A percentile compares a stretch with the other conserved stretches of the same genome.
Evolutionary conservation across 2,329 filamentous ascomycete genomes (phyloP).

Genomic region (Aspergillus terreus): DNA sequence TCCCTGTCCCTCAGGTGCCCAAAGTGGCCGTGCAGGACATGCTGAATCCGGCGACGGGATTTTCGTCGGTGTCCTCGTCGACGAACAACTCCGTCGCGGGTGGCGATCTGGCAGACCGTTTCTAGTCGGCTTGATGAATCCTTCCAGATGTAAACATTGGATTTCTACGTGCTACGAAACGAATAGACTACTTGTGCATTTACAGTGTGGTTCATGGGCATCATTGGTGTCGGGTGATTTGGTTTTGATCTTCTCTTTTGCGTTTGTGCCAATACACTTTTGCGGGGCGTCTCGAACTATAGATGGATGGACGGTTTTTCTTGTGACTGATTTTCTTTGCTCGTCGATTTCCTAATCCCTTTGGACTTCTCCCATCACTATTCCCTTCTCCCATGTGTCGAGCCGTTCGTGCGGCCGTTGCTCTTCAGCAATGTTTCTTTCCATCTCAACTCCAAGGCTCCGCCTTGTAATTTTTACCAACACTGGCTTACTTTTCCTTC

Average conservation of each 20-base stretch:
- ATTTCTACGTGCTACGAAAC: constrained; percentile 34
- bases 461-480: not conserved
- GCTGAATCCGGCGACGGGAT: constrained; percentile 63
- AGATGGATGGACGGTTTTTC: constrained; percentile 22
- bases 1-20: constrained; percentile 83
- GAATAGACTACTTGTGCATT: constrained; percentile 41
- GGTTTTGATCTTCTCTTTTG: constrained; percentile 7
- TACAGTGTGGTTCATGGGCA: constrained; percentile 33
- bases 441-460: not conserved
- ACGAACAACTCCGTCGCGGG: constrained; percentile 74
- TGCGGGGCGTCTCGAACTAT: constrained; percentile 22
- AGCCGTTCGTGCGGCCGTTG: not conserved
- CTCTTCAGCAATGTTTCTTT: not conserved
- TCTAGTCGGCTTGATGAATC: constrained; percentile 24
- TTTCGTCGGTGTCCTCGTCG: constrained; percentile 72
- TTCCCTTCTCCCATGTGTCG: not conserved
- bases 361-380: constrained; percentile 2
- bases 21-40: constrained; percentile 86
- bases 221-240: constrained; percentile 31
- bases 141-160: constrained; percentile 11
- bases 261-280: constrained; percentile 14
- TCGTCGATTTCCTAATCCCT: constrained; percentile 7
- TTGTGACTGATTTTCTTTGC: constrained; percentile 10
- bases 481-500: not conserved
- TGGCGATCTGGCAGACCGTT: constrained; percentile 61